These are phyloP conservation scores for Discostella pseudostelligera DNA, from an alignment of 108 stramenopile species.

Conservation along the genomic window DNA sequence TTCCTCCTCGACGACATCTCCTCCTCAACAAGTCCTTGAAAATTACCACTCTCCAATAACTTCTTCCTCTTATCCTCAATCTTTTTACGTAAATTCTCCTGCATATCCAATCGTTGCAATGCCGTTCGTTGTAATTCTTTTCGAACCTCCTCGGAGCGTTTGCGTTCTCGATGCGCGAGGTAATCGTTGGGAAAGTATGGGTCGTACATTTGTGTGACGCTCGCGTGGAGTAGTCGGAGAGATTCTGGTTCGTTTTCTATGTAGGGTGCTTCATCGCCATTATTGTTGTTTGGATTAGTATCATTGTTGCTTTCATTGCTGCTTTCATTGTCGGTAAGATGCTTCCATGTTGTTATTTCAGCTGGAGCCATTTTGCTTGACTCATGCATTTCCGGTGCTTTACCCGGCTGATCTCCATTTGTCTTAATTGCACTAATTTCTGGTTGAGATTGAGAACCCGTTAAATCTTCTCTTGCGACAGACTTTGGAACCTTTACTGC, in stretches of 20 bases:
- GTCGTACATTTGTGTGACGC: constrained; percentile 58
- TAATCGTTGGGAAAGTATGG: constrained; percentile 83
- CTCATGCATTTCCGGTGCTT: no score
- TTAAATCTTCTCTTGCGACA: no score
- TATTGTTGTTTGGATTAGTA: constrained; percentile 11
- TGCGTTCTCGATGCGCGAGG: constrained; percentile 71
- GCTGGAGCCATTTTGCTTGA: not conserved
- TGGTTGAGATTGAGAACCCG: no score
- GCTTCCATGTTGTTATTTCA: constrained; percentile 1
- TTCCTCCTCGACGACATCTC: constrained; percentile 13
- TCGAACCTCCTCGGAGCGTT: constrained; percentile 45
- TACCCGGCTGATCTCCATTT: no score
- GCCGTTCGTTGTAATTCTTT: constrained; percentile 47
- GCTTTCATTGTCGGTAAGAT: not conserved
- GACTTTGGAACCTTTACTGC: no score
- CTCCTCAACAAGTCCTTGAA: constrained; percentile 42
- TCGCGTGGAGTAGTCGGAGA: constrained; percentile 44
- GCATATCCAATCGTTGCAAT: constrained; percentile 54
- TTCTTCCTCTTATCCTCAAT: constrained; percentile 62
- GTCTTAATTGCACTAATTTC: no score
- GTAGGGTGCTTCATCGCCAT: constrained; percentile 21
- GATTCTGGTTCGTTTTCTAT: constrained; percentile 43
- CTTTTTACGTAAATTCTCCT: constrained; percentile 51
- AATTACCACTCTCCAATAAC: constrained; percentile 40
- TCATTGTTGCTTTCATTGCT: not conserved